Evolutionary conservation across 1,139 yeast species (phyloP).

Genomic region (Zygoascus hellenicus): DNA sequence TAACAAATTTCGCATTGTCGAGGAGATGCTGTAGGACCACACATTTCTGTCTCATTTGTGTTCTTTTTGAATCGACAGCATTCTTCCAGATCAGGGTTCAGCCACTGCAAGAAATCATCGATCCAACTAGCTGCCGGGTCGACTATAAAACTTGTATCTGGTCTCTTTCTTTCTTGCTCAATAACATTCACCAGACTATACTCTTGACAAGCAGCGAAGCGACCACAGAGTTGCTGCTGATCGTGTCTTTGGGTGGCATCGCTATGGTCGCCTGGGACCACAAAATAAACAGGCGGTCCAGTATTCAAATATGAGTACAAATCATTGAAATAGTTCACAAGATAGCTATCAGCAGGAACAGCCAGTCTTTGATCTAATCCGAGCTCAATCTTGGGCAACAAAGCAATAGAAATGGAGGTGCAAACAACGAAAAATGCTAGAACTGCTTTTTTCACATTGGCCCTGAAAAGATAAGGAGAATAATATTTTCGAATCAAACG

Average conservation of each 20-base stretch:
- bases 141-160: constrained; percentile 55
- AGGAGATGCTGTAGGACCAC: constrained; percentile 63
- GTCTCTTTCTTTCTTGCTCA: constrained; percentile 76
- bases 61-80: constrained; percentile 64
- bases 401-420: constrained; percentile 61
- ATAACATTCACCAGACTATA: constrained; percentile 75
- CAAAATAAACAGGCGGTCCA: constrained; percentile 91
- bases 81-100: constrained; percentile 78
- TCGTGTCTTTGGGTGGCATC: constrained; percentile 51
- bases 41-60: constrained; percentile 44
- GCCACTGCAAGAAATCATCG: constrained; percentile 82
- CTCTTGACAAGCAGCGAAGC: constrained; percentile 76
- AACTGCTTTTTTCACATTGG: constrained; percentile 44
- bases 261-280: constrained; percentile 47
- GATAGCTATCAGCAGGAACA: constrained; percentile 73
- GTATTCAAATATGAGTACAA: constrained; percentile 66
- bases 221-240: constrained; percentile 79
- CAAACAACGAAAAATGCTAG: constrained; percentile 51
- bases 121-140: constrained; percentile 91
- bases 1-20: constrained; percentile 72
- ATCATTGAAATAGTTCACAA: constrained; percentile 74
- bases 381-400: constrained; percentile 61
- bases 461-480: constrained; percentile 55
- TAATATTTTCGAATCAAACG: constrained; percentile 39
- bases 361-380: constrained; percentile 92